phyloP scores from a whole-genome alignment of 768 basidiomycete species.

The Leccinellum rugosiceps region DNA sequence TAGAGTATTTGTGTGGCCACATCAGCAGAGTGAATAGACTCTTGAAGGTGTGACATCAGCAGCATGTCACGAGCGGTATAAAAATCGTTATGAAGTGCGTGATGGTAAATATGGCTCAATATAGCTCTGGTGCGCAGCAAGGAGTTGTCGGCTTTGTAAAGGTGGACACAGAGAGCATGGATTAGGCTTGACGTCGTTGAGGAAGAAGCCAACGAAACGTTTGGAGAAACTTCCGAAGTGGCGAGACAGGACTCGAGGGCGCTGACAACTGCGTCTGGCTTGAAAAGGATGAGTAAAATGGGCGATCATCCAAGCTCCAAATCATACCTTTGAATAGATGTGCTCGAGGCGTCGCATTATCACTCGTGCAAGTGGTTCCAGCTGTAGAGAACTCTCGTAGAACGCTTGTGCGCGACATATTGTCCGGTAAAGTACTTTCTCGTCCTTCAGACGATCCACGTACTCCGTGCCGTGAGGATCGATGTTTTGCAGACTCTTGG shows the following conservation, averaged over 20 bases:
- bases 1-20: slow-evolving; percentile 97
- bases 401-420: slow-evolving; percentile 90
- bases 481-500: slow-evolving; percentile 93
- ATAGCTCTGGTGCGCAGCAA: slow-evolving; percentile 94
- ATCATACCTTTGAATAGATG: slow-evolving; percentile 89
- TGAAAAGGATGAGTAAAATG: slow-evolving; percentile 9
- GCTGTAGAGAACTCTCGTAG: slow-evolving; percentile 77
- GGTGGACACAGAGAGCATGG: slow-evolving; percentile 83
- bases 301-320: background rate
- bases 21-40: slow-evolving; percentile 93
- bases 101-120: slow-evolving; percentile 96
- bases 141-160: slow-evolving; percentile 90
- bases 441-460: slow-evolving; percentile 93
- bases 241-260: slow-evolving; percentile 77
- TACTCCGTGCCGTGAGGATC: slow-evolving; percentile 99
- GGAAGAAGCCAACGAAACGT: slow-evolving; percentile 54
- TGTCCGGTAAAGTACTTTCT: slow-evolving; percentile 89
- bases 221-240: slow-evolving; percentile 56
- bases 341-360: slow-evolving; percentile 96
- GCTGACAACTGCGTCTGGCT: slow-evolving; percentile 92
- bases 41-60: slow-evolving; percentile 97
- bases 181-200: slow-evolving; percentile 72
- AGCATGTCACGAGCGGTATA: slow-evolving; percentile 97
- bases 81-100: slow-evolving; percentile 95
- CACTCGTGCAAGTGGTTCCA: slow-evolving; percentile 80